phyloP scores from a whole-genome alignment of 495 filamentous ascomycete species.

The Hypoxylon subgilvum region DNA sequence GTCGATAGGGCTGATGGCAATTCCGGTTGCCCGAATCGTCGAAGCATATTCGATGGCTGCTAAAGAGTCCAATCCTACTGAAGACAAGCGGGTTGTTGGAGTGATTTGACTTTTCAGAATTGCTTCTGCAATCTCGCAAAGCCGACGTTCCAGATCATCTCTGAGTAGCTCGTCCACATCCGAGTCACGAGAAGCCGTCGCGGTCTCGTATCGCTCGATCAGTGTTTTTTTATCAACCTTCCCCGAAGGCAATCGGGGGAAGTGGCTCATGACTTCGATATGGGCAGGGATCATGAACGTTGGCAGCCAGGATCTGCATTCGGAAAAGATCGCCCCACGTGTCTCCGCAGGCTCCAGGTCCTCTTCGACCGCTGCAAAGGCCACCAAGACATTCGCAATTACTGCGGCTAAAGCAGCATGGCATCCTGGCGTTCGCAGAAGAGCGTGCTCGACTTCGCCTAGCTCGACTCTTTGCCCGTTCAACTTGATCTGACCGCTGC shows the following conservation, averaged over 20 bases:
- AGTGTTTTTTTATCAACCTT: conserved; percentile 74
- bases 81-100: conserved; percentile 53
- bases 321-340: conserved; percentile 51
- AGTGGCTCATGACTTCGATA: conserved; percentile 61
- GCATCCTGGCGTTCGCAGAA: conserved; percentile 59
- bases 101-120: conserved; percentile 53
- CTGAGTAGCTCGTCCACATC: conserved; percentile 22
- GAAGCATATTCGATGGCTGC: conserved; percentile 71
- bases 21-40: conserved; percentile 57
- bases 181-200: conserved; percentile 13
- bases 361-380: conserved; percentile 65
- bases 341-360: conserved; percentile 36
- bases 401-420: conserved; percentile 66
- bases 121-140: conserved; percentile 54
- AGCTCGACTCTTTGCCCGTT: conserved; percentile 83
- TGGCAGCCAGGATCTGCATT: conserved; percentile 75
- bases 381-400: conserved; percentile 64
- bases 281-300: conserved; percentile 78
- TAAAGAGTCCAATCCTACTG: conserved; percentile 74
- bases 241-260: conserved; percentile 77
- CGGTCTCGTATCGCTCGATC: conserved; percentile 61
- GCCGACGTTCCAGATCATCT: conserved; percentile 51
- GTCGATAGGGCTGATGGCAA: conserved; percentile 58
- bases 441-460: conserved; percentile 78
- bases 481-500: conserved; percentile 79